Evolutionary conservation across 176 grass and related monocot genomes (phyloP).

Genomic region (Secale cereale): DNA sequence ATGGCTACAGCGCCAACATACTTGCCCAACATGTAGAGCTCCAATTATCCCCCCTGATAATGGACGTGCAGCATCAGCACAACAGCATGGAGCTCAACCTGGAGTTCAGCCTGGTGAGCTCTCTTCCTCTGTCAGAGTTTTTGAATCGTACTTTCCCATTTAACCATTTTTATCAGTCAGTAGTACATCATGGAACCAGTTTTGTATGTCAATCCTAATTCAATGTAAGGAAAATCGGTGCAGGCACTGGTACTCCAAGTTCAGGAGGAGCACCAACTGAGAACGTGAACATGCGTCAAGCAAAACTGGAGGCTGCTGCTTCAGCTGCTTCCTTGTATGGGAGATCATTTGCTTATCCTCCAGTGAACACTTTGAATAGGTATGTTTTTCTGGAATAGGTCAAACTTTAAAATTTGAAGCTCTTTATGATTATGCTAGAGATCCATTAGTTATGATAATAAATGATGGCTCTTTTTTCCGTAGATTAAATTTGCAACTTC

Average conservation of each 20-base stretch:
- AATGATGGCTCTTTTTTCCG: neutral
- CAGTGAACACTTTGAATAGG: slow-evolving; percentile 35
- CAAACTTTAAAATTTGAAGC: neutral
- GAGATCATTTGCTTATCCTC: slow-evolving; percentile 67
- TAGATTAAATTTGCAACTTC: neutral
- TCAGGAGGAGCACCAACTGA: slow-evolving; percentile 34
- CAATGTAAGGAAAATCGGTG: slow-evolving; percentile 21
- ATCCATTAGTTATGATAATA: neutral
- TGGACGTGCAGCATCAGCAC: slow-evolving; percentile 35
- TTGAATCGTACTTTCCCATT: neutral
- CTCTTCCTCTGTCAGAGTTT: neutral
- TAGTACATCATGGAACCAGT: slow-evolving; percentile 5
- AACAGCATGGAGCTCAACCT: slow-evolving; percentile 49
- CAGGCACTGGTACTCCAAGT: slow-evolving; percentile 33
- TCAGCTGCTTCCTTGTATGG: slow-evolving; percentile 76
- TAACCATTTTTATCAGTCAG: neutral
- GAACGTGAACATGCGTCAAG: slow-evolving; percentile 45
- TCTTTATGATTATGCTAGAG: neutral
- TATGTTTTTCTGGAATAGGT: neutral
- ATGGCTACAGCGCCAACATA: slow-evolving; percentile 92
- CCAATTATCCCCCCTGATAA: slow-evolving; percentile 73
- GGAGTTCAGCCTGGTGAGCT: slow-evolving; percentile 70
- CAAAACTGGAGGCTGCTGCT: slow-evolving; percentile 64
- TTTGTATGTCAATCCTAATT: neutral
- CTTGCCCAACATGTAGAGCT: slow-evolving; percentile 94